A percentile compares a stretch with the other conserved stretches of the same genome.
These are phyloP conservation scores for Pseudogymnoascus sp. DNA, from an alignment of 2,329 filamentous ascomycete species.

Conservation along the genomic window DNA sequence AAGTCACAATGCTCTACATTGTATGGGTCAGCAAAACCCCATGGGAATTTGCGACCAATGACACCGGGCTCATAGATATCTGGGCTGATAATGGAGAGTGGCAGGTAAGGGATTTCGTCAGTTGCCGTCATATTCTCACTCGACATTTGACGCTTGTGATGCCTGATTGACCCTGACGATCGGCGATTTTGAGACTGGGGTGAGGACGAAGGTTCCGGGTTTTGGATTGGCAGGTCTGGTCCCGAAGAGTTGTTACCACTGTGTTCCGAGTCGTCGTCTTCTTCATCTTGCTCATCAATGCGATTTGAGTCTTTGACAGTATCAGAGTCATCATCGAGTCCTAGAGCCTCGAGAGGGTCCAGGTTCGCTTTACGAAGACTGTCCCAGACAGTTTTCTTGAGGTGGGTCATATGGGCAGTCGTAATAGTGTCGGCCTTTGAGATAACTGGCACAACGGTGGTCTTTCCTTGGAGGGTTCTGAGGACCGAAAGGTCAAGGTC, in stretches of 20 bases:
- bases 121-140: conserved; percentile 38
- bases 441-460: conserved; percentile 89
- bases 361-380: conserved; percentile 78
- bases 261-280: conserved; percentile 22
- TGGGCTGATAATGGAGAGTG: conserved; percentile 87
- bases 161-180: conserved; percentile 26
- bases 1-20: conserved; percentile 92
- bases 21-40: conserved; percentile 94
- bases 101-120: conserved; percentile 61
- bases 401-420: conserved; percentile 82
- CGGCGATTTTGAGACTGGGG: conserved; percentile 31
- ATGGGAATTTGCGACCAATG: conserved; percentile 83
- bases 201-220: conserved; percentile 23
- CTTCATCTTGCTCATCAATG: conserved; percentile 37
- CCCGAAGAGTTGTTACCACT: conserved; percentile 22
- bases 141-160: conserved; percentile 23
- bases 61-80: conserved; percentile 77
- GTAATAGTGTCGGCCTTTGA: conserved; percentile 96
- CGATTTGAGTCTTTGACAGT: conserved; percentile 38
- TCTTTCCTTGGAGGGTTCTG: conserved; percentile 82
- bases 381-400: conserved; percentile 86
- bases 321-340: conserved; percentile 66
- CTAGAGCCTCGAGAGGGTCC: conserved; percentile 80
- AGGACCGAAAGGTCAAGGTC: conserved; percentile 86
- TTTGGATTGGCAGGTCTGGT: conserved; percentile 34